Evolutionary conservation across 257 asterid species (phyloP).

Genomic region (Nicotiana tomentosiformis): DNA sequence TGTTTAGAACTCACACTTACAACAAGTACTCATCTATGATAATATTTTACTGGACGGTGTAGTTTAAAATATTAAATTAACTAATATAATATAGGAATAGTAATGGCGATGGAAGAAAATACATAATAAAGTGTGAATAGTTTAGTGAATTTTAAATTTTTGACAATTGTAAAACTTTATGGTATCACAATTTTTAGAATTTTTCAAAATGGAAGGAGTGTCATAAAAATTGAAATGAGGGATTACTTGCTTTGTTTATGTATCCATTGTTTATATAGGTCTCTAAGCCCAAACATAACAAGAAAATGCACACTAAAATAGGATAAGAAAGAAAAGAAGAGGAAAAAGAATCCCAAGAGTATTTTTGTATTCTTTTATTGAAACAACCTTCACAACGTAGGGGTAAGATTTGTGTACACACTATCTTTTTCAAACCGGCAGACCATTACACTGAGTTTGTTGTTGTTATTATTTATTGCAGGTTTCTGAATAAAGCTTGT

Average conservation of each 20-base stretch:
- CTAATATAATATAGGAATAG: no score
- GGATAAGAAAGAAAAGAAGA: background rate
- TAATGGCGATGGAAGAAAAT: background rate
- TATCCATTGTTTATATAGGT: background rate
- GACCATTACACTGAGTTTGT: no score
- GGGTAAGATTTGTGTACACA: no score
- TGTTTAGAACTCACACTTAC: background rate
- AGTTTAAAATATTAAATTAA: no score
- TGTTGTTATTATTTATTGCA: conserved; percentile 12
- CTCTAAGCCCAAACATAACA: background rate
- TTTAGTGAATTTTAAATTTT: no score
- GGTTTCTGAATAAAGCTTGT: conserved; percentile 75
- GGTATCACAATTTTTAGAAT: no score
- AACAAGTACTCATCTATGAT: background rate
- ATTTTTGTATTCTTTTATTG: background rate
- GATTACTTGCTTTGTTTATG: no score
- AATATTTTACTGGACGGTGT: background rate
- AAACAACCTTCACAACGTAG: no score
- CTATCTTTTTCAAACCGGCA: no score
- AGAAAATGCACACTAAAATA: background rate
- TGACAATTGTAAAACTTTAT: background rate
- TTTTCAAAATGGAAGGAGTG: background rate
- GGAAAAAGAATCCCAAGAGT: background rate
- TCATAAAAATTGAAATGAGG: background rate
- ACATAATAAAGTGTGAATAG: background rate